Base-by-base conservation (phyloP, 208 protist species). In the Acanthamoeba castellanii region DNA sequence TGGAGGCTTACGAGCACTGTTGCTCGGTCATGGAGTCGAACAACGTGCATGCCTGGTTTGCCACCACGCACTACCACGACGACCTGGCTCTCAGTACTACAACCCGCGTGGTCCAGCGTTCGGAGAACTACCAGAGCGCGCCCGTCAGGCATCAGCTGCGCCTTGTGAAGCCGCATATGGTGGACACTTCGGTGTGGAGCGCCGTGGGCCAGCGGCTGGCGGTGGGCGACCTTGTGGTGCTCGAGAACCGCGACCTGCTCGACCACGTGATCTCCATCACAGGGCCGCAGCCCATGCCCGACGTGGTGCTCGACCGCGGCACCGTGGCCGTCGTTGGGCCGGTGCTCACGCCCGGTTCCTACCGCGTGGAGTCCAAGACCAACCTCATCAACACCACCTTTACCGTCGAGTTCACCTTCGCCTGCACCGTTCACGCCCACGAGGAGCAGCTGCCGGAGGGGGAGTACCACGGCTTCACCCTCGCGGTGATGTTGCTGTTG, bases 361-460 rank as follows among this genome's bases (percentile, higher is more conserved):
- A 76, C 68, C 27, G 68, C 0, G 16, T 76, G 68, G 0, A 42
- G 27, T 76, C 68, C 22, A 20, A 9, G 22, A 76, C 8, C 22
- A 76, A 76, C 30, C 68, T 76, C 20, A 76, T 76, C 68, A 76
- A 76, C 16, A 32, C 68, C 22, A 76, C 5, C 68, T 76, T 76
- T 30, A 76, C 68, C 0, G 30, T 76, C 27, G 68, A 76, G 30
- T 76, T 76, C 68, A 9, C 0, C 0, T 76, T 76, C 3, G 68
- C 30, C 32, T 76, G 68, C 32, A 34, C 68, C 8, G 68, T 37
- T 0, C 27, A 76, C 30, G 68, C 68, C 68, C 7, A 61, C 20
- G 57, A 59, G n/a, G n/a, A n/a, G n/a, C n/a, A n/a, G n/a, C n/a
- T n/a, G n/a, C n/a, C n/a, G n/a, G n/a, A n/a, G n/a, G n/a, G n/a